Evolutionary conservation across 768 basidiomycete species (phyloP), one percentile per base, ranked within the genome.

Genomic region (Leucogyrophana mollusca): DNA sequence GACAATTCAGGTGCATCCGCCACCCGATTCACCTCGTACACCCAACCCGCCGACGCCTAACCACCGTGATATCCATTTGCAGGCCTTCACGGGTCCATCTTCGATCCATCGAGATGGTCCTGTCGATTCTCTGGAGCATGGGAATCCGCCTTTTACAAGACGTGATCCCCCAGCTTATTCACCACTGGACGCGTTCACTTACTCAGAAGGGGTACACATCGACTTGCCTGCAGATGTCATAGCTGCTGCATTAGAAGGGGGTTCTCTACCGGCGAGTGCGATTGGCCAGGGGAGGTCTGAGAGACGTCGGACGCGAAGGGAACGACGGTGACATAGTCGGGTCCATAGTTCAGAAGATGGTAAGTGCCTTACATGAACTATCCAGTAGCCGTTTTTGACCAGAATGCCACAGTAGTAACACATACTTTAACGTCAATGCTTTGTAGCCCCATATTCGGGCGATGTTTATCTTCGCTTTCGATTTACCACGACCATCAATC

Each of bases 181-280:
- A 5, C 90, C 90, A n/a, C 67, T 92, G 58, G 90, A 92, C 59
- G 83, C 89, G n/a, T 87, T 74, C 55, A 77, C 82, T 20, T 90
- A 91, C 57, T 73, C 83, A 42, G 92, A 91, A 34, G 94, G 93
- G 23, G 90, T 95, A n/a, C 89, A 90, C 42, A 84, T 94, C 39
- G 91, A 96, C 66, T 73, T 96, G 25, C 94, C 94, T 20, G 90
- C 93, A 25, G 94, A 96, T 55, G 79, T 95, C 47, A 93, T 96
- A 56, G 79, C 90, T 18, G 90, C 90, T 38, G 91, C 93, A 7
- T 67, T 96, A 55, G 94, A 93, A 66, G 86, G 86, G 7, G 75
- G 73, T 35, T 64, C 78, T 13, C 69, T 88, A 25, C 86, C 88
- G n/a, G 55, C 74, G 8, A 77, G 72, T 48, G 69, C 78, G 3